phyloP scores from a whole-genome alignment of 176 grass and related monocot genomes.

The Avena atlantica region DNA sequence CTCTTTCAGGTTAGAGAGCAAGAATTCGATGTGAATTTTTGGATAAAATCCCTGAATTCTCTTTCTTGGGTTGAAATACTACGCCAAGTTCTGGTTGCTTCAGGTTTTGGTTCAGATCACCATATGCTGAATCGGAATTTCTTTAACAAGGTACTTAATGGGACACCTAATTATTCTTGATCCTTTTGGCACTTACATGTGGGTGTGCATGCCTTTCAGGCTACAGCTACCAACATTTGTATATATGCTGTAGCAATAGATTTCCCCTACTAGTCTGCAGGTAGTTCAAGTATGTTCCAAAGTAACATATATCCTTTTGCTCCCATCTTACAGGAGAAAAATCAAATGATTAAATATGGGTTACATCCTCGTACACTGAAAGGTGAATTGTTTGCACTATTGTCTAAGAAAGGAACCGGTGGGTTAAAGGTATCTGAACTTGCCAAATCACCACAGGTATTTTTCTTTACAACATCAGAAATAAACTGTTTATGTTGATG shows the following conservation, averaged over 20 bases:
- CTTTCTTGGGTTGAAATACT: constrained; percentile 99
- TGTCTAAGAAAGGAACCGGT: constrained; percentile 86
- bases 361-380: constrained; percentile 76
- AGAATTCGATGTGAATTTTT: constrained; percentile 77
- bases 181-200: constrained; percentile 28
- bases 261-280: constrained; percentile 7
- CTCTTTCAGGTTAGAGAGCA: constrained; percentile 87
- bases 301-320: constrained; percentile 28
- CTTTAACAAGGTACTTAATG: constrained; percentile 75
- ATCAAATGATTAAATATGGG: constrained; percentile 96
- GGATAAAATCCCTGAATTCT: constrained; percentile 81
- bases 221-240: constrained; percentile 24
- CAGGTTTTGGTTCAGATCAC: constrained; percentile 81
- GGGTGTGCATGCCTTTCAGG: background rate
- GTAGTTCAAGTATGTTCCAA: constrained; percentile 31
- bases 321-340: constrained; percentile 67
- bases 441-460: constrained; percentile 75
- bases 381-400: constrained; percentile 84
- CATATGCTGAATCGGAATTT: constrained; percentile 64
- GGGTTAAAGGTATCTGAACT: constrained; percentile 83
- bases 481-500: constrained; percentile 26
- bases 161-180: constrained; percentile 16
- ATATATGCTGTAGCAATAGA: constrained; percentile 17
- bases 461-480: constrained; percentile 29
- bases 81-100: constrained; percentile 90